These are phyloP conservation scores for Diaporthe aspalathi DNA, from an alignment of 2,329 filamentous ascomycete species.

Conservation along the genomic window DNA sequence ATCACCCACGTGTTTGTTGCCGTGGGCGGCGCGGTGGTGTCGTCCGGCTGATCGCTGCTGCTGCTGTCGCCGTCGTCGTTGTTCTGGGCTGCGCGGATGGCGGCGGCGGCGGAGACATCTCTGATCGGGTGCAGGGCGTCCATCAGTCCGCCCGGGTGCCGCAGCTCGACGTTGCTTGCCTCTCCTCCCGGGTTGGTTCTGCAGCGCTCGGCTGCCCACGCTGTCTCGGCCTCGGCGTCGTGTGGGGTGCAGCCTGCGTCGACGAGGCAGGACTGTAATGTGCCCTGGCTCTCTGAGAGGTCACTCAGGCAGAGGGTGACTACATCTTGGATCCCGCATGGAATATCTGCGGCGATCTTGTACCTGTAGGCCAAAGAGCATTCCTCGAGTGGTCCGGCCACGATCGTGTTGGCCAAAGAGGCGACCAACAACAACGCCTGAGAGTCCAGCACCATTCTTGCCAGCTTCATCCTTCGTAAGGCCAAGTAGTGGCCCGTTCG, in stretches of 20 bases:
- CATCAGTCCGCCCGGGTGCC: neutral
- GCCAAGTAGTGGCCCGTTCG: no score
- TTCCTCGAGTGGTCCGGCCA: neutral
- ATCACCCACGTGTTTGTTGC: slow-evolving; percentile 35
- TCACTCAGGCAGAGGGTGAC: slow-evolving; percentile 20
- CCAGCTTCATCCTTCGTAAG: slow-evolving; percentile 13
- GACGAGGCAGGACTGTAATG: slow-evolving; percentile 26
- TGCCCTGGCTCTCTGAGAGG: slow-evolving; percentile 1
- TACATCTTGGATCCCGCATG: slow-evolving; percentile 9
- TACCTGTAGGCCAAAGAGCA: neutral
- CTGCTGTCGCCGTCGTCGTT: slow-evolving; percentile 41
- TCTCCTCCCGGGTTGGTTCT: neutral
- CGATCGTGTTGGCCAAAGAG: neutral
- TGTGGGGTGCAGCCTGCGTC: slow-evolving; percentile 25
- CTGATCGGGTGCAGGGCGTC: neutral
- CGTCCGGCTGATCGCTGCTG: slow-evolving; percentile 6
- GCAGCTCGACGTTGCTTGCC: slow-evolving; percentile 4
- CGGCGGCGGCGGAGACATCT: slow-evolving; percentile 3
- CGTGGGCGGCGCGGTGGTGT: slow-evolving; percentile 37
- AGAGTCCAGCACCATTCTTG: neutral
- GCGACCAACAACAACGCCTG: slow-evolving; percentile 10
- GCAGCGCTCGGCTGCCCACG: neutral
- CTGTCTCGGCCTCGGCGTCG: slow-evolving; percentile 16
- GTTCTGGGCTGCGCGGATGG: neutral
- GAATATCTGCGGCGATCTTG: slow-evolving; percentile 3